A percentile compares a stretch with the other conserved stretches of the same genome.
These are phyloP conservation scores for Solanum clarkiae DNA, from an alignment of 257 asterid species.

Conservation along the genomic window DNA sequence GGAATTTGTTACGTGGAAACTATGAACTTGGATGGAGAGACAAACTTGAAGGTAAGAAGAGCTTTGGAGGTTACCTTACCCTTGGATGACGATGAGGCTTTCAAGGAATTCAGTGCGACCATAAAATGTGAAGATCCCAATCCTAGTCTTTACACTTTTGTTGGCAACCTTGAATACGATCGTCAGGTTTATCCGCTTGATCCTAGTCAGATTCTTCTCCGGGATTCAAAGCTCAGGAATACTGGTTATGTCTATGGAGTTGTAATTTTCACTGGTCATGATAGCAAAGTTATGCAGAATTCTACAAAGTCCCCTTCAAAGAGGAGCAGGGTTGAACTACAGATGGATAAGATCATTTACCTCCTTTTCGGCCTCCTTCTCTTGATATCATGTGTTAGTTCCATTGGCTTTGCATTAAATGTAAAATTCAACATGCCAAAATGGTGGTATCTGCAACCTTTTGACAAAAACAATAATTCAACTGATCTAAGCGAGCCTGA, in stretches of 20 bases:
- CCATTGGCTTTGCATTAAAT: conserved; percentile 62
- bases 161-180: conserved; percentile 73
- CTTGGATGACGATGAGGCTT: conserved; percentile 46
- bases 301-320: conserved; percentile 88
- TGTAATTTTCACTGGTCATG: conserved; percentile 80
- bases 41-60: conserved; percentile 85
- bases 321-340: conserved; percentile 76
- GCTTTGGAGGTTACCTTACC: conserved; percentile 59
- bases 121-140: conserved; percentile 93
- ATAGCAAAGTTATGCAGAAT: conserved; percentile 94
- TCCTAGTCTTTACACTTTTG: conserved; percentile 75
- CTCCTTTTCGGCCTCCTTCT: conserved; percentile 66
- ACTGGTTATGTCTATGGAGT: conserved; percentile 75
- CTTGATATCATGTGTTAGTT: conserved; percentile 65
- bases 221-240: conserved; percentile 93
- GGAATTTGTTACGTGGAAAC: conserved; percentile 96
- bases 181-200: conserved; percentile 63
- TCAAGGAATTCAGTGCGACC: conserved; percentile 60
- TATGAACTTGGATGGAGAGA: conserved; percentile 95
- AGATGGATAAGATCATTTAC: conserved; percentile 89
- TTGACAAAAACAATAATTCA: conserved; percentile 30
- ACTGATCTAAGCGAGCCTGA: conserved; percentile 47
- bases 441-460: conserved; percentile 87
- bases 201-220: conserved; percentile 83
- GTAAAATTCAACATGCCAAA: conserved; percentile 63